Evolutionary conservation across 257 asterid species (phyloP).

Genomic region (Solanum neorickii): DNA sequence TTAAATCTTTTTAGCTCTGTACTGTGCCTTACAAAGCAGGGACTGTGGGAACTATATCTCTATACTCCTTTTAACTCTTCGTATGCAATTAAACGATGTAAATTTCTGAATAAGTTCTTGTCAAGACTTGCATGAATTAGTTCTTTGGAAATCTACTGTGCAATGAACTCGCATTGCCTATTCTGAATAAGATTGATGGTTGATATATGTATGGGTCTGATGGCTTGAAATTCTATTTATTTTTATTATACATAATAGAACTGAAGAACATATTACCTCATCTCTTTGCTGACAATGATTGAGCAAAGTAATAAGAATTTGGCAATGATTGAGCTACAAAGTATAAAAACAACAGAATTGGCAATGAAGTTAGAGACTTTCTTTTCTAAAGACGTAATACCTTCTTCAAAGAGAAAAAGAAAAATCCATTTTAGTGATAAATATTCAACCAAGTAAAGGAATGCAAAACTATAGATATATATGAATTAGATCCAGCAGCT

Average conservation of each 20-base stretch:
- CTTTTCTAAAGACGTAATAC: neutral
- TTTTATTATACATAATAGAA: neutral
- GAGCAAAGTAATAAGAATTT: neutral
- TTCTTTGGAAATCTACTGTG: neutral
- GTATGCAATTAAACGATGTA: neutral
- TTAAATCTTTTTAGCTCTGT: neutral
- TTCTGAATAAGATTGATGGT: neutral
- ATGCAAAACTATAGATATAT: constrained; percentile 16
- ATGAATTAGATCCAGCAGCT: constrained; percentile 21
- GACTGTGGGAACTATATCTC: neutral
- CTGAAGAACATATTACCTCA: neutral
- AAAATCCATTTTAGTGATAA: neutral
- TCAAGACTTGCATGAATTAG: neutral
- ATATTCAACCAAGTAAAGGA: constrained; percentile 1
- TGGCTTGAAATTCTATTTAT: neutral
- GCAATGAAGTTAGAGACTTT: neutral
- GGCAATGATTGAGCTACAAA: neutral
- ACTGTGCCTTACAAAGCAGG: neutral
- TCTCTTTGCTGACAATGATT: neutral
- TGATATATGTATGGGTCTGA: neutral
- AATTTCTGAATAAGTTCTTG: neutral
- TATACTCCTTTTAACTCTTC: neutral
- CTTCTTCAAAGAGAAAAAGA: neutral
- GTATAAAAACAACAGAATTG: neutral
- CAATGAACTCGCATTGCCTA: neutral